Conservation (phyloP, 176 grass and related monocot species). For the Saccharum officinarum region DNA sequence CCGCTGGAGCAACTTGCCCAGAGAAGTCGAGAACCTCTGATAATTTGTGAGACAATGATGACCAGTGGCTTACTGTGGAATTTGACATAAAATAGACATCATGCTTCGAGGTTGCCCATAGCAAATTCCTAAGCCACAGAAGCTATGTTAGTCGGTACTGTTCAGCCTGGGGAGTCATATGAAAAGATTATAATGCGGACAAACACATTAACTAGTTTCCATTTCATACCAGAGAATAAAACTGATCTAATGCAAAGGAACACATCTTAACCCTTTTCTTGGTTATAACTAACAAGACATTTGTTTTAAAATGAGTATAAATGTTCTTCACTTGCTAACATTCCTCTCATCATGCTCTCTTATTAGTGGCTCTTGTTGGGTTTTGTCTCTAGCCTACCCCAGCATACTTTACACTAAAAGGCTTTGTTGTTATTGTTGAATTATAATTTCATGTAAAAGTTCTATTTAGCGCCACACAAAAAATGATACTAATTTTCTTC, state of each 20-base stretch:
- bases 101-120: conserved; percentile 96
- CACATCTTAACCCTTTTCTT: neutral
- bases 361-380: neutral
- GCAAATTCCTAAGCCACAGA: conserved; percentile 84
- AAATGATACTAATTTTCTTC: neutral
- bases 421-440: neutral
- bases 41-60: conserved; percentile 57
- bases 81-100: conserved; percentile 95
- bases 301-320: neutral
- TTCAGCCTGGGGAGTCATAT: conserved; percentile 16
- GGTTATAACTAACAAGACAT: neutral
- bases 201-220: neutral
- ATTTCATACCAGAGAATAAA: neutral
- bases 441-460: conserved; percentile 1
- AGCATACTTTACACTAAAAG: neutral
- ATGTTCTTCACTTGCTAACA: conserved; percentile 6
- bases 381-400: neutral
- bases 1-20: conserved; percentile 68
- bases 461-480: neutral
- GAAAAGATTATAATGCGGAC: neutral
- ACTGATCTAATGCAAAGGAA: neutral
- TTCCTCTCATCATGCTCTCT: neutral
- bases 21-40: conserved; percentile 76
- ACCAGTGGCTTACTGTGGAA: conserved; percentile 81
- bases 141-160: conserved; percentile 31